These are phyloP conservation scores for Hemileia vastatrix DNA, from an alignment of 1,284 basidiomycete species.

Conservation along the genomic window DNA sequence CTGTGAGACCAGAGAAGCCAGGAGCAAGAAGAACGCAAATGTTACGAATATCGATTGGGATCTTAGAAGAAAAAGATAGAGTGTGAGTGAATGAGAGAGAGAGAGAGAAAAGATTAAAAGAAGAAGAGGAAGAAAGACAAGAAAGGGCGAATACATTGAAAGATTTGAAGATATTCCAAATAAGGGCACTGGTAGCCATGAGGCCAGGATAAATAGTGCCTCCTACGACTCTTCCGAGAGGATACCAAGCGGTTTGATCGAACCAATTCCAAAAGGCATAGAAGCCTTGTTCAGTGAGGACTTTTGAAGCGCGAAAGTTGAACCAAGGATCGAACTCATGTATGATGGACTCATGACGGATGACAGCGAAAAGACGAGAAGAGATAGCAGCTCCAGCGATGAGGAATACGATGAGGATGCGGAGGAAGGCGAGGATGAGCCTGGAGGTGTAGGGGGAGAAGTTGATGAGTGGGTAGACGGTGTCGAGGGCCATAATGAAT, in stretches of 20 bases:
- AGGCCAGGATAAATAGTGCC: conserved; percentile 87
- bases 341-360: conserved; percentile 98
- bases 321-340: conserved; percentile 99
- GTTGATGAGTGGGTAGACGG: conserved; percentile 19
- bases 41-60: conserved; percentile 95
- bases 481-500: conserved; percentile 17
- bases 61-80: conserved; percentile 71
- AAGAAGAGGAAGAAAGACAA: too few relatives aligned
- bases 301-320: conserved; percentile 82
- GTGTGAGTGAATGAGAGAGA: conserved; percentile 86
- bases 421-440: conserved; percentile 16
- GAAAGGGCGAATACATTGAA: too few relatives aligned
- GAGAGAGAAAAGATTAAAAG: not conserved
- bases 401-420: conserved; percentile 36
- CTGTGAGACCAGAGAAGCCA: conserved; percentile 90
- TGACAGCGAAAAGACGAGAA: conserved; percentile 89
- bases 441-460: conserved; percentile 11
- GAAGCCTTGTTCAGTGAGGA: conserved; percentile 83
- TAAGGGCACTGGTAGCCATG: conserved; percentile 23
- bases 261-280: conserved; percentile 99
- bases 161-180: conserved; percentile 21
- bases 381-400: conserved; percentile 69
- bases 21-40: conserved; percentile 95
- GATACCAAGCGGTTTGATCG: conserved; percentile 89
- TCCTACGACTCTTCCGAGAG: conserved; percentile 92